Evolutionary conservation across 2,329 filamentous ascomycete genomes (phyloP).

Genomic region (Sporothrix inflata): DNA sequence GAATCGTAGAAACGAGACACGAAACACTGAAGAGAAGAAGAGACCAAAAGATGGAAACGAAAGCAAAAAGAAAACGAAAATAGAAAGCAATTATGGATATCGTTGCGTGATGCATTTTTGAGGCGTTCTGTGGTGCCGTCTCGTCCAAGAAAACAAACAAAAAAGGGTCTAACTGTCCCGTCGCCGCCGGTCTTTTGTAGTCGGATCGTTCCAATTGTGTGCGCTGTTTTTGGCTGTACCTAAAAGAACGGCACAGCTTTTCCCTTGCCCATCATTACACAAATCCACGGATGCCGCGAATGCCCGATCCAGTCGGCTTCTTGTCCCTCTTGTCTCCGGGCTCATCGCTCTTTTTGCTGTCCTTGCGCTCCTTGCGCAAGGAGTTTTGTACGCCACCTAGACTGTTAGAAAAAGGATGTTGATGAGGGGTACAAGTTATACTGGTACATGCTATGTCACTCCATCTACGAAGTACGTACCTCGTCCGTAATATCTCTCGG

Average conservation of each 20-base stretch:
- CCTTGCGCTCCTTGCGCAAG: slow-evolving; percentile 54
- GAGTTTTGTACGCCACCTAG: slow-evolving; percentile 54
- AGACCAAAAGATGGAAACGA: neutral
- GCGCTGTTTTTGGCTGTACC: neutral
- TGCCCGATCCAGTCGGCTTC: slow-evolving; percentile 41
- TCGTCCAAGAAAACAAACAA: slow-evolving; percentile 16
- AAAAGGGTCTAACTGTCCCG: neutral
- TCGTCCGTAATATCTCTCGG: slow-evolving; percentile 50
- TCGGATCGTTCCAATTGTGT: neutral
- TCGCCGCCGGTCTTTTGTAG: slow-evolving; percentile 9
- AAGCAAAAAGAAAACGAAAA: neutral
- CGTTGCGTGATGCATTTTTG: neutral
- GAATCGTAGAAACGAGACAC: neutral
- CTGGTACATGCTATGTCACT: neutral
- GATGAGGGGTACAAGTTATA: neutral
- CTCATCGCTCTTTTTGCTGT: slow-evolving; percentile 53
- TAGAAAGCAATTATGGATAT: neutral
- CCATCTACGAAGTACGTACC: slow-evolving; percentile 47
- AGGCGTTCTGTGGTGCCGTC: slow-evolving; percentile 20
- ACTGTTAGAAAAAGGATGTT: neutral
- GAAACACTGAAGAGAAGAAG: neutral
- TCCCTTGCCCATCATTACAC: slow-evolving; percentile 33
- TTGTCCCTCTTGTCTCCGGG: slow-evolving; percentile 50
- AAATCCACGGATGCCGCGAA: slow-evolving; percentile 47
- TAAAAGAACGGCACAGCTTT: neutral